phyloP scores from a whole-genome alignment of 352 stramenopile genomes.

The Phytophthora boehmeriae region DNA sequence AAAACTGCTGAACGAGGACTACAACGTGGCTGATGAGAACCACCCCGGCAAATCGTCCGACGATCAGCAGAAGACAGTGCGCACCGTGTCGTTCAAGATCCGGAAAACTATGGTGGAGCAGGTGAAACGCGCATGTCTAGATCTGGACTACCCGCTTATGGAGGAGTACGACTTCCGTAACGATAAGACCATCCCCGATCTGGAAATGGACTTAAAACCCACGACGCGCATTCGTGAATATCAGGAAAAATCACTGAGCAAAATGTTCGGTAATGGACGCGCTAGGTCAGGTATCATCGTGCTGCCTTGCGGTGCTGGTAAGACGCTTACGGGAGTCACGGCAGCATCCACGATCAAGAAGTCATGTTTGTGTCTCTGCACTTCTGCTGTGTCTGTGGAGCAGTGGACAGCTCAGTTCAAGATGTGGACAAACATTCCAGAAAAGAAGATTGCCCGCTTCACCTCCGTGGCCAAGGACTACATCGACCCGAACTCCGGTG shows the following conservation, averaged over 20 bases:
- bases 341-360: constrained; percentile 98
- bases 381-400: constrained; percentile 96
- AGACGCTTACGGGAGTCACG: constrained; percentile 92
- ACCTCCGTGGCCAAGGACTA: constrained; percentile 85
- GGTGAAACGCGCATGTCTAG: constrained; percentile 94
- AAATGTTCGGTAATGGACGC: constrained; percentile 99
- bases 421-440: constrained; percentile 95
- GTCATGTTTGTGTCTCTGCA: constrained; percentile 97
- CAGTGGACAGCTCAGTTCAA: constrained; percentile 99
- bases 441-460: constrained; percentile 87
- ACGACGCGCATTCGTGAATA: constrained; percentile 97
- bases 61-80: constrained; percentile 68
- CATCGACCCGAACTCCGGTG: constrained; percentile 80
- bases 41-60: constrained; percentile 33
- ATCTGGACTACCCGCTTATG: constrained; percentile 99
- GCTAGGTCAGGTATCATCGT: constrained; percentile 99
- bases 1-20: constrained; percentile 88
- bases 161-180: constrained; percentile 99
- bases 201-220: constrained; percentile 90
- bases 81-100: constrained; percentile 85
- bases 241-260: constrained; percentile 98
- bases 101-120: constrained; percentile 91
- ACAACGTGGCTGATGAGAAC: constrained; percentile 78
- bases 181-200: constrained; percentile 85
- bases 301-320: constrained; percentile 96